Conservation (phyloP, 2,329 filamentous ascomycete genomes). For the Fusarium torreyae region DNA sequence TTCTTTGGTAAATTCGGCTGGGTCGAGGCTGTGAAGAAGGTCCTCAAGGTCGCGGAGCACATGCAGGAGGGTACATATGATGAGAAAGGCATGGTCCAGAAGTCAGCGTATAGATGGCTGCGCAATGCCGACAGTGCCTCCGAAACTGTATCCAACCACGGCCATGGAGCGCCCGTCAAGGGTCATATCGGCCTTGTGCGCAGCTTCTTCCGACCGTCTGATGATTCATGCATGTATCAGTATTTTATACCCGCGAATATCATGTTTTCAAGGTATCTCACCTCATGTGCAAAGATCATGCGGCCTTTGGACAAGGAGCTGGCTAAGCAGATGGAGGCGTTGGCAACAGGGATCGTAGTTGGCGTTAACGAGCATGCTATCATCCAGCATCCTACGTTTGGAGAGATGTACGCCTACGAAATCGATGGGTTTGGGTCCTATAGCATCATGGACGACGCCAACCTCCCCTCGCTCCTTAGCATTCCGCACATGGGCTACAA, state of each 20-base stretch:
- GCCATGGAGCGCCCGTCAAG: slow-evolving; percentile 84
- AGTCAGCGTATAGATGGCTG: slow-evolving; percentile 81
- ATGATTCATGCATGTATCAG: slow-evolving; percentile 88
- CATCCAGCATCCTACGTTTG: slow-evolving; percentile 72
- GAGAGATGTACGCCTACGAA: slow-evolving; percentile 78
- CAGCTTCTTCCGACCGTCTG: slow-evolving; percentile 90
- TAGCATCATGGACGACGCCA: slow-evolving; percentile 76
- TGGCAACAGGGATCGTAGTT: slow-evolving; percentile 71
- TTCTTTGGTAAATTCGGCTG: slow-evolving; percentile 83
- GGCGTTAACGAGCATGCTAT: slow-evolving; percentile 80
- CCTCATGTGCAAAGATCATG: slow-evolving; percentile 63
- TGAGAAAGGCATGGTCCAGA: slow-evolving; percentile 68
- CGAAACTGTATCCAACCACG: slow-evolving; percentile 84
- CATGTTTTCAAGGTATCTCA: slow-evolving; percentile 80
- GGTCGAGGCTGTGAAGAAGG: slow-evolving; percentile 78
- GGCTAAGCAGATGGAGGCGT: slow-evolving; percentile 69
- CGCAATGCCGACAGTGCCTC: slow-evolving; percentile 80
- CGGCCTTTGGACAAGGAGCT: slow-evolving; percentile 64
- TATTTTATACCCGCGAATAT: slow-evolving; percentile 93
- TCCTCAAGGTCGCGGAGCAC: slow-evolving; percentile 77
- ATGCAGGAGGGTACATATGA: slow-evolving; percentile 84
- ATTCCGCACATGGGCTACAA: slow-evolving; percentile 72
- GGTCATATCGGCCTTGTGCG: slow-evolving; percentile 86
- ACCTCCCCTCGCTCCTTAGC: slow-evolving; percentile 73
- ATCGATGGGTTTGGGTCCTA: slow-evolving; percentile 76